Conservation (phyloP, 164 flowering plant species). For the Vitis cinerea region DNA sequence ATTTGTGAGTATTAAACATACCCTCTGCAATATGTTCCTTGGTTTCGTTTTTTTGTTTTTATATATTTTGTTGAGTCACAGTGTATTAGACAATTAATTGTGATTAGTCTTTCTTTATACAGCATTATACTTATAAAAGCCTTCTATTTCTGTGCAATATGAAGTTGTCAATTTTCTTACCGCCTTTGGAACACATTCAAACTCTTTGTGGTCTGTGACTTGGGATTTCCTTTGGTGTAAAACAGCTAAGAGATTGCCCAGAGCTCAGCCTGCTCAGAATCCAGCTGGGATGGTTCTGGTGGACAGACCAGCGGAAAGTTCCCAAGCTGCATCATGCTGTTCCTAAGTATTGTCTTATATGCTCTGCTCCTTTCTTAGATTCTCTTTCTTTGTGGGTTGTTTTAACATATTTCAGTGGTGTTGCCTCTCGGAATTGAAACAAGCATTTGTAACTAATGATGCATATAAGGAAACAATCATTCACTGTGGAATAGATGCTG, state of each 20-base stretch:
- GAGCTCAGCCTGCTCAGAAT: conserved; percentile 75
- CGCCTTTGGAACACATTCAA: neutral
- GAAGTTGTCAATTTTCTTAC: no score
- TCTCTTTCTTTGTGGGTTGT: neutral
- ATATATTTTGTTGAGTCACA: no score
- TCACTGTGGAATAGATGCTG: no score
- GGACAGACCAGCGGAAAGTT: conserved; percentile 62
- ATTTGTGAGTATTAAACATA: no score
- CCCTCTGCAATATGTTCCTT: no score
- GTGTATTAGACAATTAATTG: no score
- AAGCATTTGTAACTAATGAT: neutral
- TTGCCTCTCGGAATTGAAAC: neutral
- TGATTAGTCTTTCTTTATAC: no score
- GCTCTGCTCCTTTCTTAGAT: neutral
- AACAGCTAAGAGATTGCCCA: conserved; percentile 70
- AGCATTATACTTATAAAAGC: no score
- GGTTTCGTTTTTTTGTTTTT: no score
- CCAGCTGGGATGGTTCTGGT: conserved; percentile 82
- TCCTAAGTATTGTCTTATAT: conserved; percentile 28
- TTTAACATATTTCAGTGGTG: neutral
- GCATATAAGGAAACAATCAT: neutral
- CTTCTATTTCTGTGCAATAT: no score
- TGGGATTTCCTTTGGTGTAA: conserved; percentile 6
- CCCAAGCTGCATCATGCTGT: conserved; percentile 62
- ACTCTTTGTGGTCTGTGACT: neutral